phyloP scores from a whole-genome alignment of 805 yeast species.

The Suhomyces vadensis region DNA sequence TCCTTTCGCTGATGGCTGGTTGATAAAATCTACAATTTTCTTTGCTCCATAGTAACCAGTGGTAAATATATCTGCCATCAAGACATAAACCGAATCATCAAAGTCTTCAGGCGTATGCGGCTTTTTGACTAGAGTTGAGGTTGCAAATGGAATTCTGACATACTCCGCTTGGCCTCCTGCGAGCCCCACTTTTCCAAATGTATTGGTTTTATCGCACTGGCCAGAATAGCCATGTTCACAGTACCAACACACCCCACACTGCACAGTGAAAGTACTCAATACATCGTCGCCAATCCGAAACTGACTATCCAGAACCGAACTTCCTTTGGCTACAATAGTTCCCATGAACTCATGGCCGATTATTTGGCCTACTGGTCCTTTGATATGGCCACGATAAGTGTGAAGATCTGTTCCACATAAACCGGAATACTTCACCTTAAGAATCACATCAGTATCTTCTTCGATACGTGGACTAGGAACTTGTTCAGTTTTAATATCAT shows the following conservation, averaged over 20 bases:
- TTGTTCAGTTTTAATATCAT: constrained; percentile 38
- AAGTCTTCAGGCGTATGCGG: constrained; percentile 30
- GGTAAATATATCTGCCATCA: constrained; percentile 66
- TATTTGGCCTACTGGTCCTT: constrained; percentile 39
- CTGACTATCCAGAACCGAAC: constrained; percentile 20
- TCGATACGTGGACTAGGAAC: constrained; percentile 42
- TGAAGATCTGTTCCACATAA: constrained; percentile 59
- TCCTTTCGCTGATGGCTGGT: constrained; percentile 29
- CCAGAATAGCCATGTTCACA: constrained; percentile 56
- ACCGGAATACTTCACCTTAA: constrained; percentile 49
- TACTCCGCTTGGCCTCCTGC: constrained; percentile 68
- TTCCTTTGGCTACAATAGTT: constrained; percentile 41
- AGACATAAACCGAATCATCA: constrained; percentile 48
- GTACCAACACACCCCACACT: constrained; percentile 62
- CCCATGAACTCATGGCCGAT: constrained; percentile 58
- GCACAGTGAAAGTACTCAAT: constrained; percentile 50
- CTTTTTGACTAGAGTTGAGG: constrained; percentile 46
- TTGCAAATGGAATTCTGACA: constrained; percentile 59
- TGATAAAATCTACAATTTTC: constrained; percentile 45
- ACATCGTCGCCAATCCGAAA: constrained; percentile 49
- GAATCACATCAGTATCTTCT: constrained; percentile 44
- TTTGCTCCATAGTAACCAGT: constrained; percentile 62
- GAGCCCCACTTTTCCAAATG: constrained; percentile 57
- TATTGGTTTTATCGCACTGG: constrained; percentile 53
- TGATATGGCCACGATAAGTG: constrained; percentile 52